Base-by-base conservation (phyloP, 495 filamentous ascomycete genomes). In the Aspergillus wentii region DNA sequence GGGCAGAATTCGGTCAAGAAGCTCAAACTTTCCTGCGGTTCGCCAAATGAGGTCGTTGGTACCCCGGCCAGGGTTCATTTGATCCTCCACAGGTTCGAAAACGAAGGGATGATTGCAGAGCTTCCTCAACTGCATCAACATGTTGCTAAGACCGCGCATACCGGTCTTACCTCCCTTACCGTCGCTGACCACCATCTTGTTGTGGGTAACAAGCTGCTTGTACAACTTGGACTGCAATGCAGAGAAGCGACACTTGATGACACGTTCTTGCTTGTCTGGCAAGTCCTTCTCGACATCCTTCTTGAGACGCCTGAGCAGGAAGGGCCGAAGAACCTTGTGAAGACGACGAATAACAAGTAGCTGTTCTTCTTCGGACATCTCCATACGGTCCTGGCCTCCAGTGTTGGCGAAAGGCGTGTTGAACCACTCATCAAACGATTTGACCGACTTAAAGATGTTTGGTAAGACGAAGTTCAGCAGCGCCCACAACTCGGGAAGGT, bases 351-450 rank as follows among this genome's bases (percentile, higher is more conserved):
- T 98, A 49, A 98, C 87, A 45, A 98, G 86, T 62, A 98, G 75
- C 55, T 94, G 87, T 62, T 98, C 94, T 94, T 98, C 92, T 88
- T 98, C 92, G 8, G 85, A 91, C 40, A 98, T 72, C 40, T 95
- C 91, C 86, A 98, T 98, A 68, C 91, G 95, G 55, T 98, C 92
- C 59, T 96, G 89, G 32, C 85, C 83, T 63, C 92, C 92, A 8
- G 94, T 97, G 62, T 98, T 98, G 33, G 94, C 94, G 59, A 98
- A 98, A 0, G 92, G 92, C 3, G 92, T 97, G 62, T 96, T 97
- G 74, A 98, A 98, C 92, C 92, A 98, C 60, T 98, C 92, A 61
- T 98, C 92, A 51, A 98, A 98, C 7, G 89, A 95, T 64, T 95
- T 97, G 31, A 94, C 91, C 0, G 94, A 97, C 57, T 98, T 98